Conservation (phyloP, 169 alveolate species). For the Plasmodium gonderi region DNA sequence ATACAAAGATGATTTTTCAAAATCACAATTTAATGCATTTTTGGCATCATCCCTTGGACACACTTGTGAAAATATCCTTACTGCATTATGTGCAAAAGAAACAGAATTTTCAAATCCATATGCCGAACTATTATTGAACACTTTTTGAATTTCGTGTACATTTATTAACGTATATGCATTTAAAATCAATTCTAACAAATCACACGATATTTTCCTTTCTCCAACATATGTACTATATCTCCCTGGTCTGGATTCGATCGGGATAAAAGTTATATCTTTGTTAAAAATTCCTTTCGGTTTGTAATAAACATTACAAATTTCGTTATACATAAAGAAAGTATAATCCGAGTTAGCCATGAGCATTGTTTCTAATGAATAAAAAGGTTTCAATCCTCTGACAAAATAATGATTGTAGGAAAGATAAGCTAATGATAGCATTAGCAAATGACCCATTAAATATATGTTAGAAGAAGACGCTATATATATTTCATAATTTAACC, state of each 20-base stretch:
- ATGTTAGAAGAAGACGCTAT: constrained; percentile 36
- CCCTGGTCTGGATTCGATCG: constrained; percentile 44
- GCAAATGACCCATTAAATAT: constrained; percentile 49
- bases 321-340: constrained; percentile 60
- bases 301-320: constrained; percentile 62
- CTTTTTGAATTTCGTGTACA: constrained; percentile 29
- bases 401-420: constrained; percentile 44
- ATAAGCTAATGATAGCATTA: constrained; percentile 60
- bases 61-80: constrained; percentile 68
- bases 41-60: constrained; percentile 28
- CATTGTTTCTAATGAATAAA: constrained; percentile 56
- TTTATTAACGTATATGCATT: constrained; percentile 33
- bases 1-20: constrained; percentile 51
- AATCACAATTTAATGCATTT: constrained; percentile 12
- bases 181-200: constrained; percentile 42
- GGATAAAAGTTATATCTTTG: constrained; percentile 65
- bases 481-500: constrained; percentile 37
- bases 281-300: constrained; percentile 6
- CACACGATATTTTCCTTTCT: constrained; percentile 45
- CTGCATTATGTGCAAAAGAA: constrained; percentile 55
- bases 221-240: constrained; percentile 46
- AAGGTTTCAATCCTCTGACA: constrained; percentile 24
- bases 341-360: constrained; percentile 50
- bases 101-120: constrained; percentile 60
- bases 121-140: constrained; percentile 13